Evolutionary conservation across 2,329 filamentous ascomycete genomes (phyloP), one percentile per base, ranked within the genome.

Genomic region (Epichloe sp.): DNA sequence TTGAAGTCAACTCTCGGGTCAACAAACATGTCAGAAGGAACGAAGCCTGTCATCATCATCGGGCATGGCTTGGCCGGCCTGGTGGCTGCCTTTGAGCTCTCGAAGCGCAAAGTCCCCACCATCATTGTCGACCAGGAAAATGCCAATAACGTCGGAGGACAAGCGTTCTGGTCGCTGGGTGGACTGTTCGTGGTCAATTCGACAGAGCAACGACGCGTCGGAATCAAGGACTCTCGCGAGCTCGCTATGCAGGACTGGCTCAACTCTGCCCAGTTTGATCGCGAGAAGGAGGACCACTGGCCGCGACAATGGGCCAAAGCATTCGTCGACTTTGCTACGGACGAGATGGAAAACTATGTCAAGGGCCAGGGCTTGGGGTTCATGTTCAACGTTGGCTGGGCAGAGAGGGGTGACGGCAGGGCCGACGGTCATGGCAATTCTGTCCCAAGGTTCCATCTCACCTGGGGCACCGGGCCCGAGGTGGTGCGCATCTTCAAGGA

Each of bases 161-260:
- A 82, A 62, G 79, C 79, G 6, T 82, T 81, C 60, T 82, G 78
- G 77, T 82, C 79, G 3, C 71, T 82, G 1, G 79, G 79, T 36
- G 79, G 79, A 37, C 61, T 82, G 26, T 82, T 82, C 65, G 70
- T 75, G 63, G 78, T 82, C 51, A 62, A 82, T 64, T 79, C 77
- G 8, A 59, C 71, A 8, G 69, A 75, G 55, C 79, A 82, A 66
- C 73, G 78, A 4, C 71, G 75, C 50, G 67, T 75, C 62, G 79
- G 79, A 56, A 78, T 82, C 65, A 70, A 69, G 54, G 79, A 82
- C 65, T 75, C 71, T 49, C 74, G 73, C 52, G 73, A 72, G 57
- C 69, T 82, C 17, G 79, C 79, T 3, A 62, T 78, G 68, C 70
- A 74, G 53, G 79, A 82, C 63, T 82, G 79, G 79, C 56, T 80